Evolutionary conservation across 768 basidiomycete species (phyloP).

Genomic region (Dioszegia hungarica): DNA sequence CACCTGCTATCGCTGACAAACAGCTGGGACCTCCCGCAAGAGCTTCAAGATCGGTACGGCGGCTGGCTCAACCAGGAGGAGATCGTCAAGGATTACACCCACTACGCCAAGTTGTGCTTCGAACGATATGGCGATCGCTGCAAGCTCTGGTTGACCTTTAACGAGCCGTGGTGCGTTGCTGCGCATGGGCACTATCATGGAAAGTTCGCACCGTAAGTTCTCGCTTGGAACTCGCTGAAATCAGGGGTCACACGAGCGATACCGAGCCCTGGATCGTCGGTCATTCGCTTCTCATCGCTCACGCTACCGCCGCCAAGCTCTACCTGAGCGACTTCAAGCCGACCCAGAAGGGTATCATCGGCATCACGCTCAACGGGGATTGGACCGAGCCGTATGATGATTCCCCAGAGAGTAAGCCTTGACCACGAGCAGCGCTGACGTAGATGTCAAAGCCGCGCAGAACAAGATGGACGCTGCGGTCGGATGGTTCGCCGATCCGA

Average conservation of each 20-base stretch:
- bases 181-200: conserved; percentile 70
- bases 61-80: conserved; percentile 69
- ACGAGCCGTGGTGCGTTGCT: conserved; percentile 56
- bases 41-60: conserved; percentile 65
- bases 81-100: conserved; percentile 62
- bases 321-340: conserved; percentile 66
- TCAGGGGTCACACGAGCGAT: conserved; percentile 26
- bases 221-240: neutral
- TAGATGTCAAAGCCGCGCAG: conserved; percentile 66
- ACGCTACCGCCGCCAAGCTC: conserved; percentile 62
- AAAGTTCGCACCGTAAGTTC: conserved; percentile 54
- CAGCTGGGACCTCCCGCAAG: conserved; percentile 71
- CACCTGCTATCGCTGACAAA: conserved; percentile 31
- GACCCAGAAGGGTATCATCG: conserved; percentile 62
- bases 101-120: conserved; percentile 66
- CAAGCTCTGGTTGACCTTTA: conserved; percentile 71
- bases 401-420: conserved; percentile 59
- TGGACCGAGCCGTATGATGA: conserved; percentile 72
- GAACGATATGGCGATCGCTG: conserved; percentile 70
- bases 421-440: neutral
- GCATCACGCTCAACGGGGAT: conserved; percentile 74
- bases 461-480: conserved; percentile 68
- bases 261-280: conserved; percentile 53
- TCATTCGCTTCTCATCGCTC: conserved; percentile 64
- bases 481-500: conserved; percentile 59